phyloP scores from a whole-genome alignment of 2,329 filamentous ascomycete species.

The Cladosporium sp. region DNA sequence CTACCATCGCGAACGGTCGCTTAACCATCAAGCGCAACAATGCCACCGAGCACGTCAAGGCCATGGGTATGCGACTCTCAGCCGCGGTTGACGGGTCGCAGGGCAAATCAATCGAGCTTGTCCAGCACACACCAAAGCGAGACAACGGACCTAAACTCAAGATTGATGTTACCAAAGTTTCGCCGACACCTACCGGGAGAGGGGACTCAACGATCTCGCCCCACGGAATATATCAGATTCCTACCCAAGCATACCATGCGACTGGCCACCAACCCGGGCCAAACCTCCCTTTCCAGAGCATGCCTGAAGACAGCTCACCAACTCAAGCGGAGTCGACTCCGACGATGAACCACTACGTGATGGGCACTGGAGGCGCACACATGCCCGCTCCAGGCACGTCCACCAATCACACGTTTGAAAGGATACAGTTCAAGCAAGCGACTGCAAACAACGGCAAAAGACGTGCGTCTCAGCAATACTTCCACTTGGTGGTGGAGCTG shows the following conservation, averaged over 20 bases:
- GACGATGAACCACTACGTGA: constrained; percentile 19
- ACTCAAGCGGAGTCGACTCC: constrained; percentile 13
- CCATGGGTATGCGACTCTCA: constrained; percentile 79
- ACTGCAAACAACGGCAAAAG: constrained; percentile 93
- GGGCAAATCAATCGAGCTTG: constrained; percentile 74
- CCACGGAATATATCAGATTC: constrained; percentile 29
- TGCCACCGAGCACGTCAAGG: constrained; percentile 57
- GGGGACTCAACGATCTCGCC: constrained; percentile 35
- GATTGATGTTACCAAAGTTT: constrained; percentile 65
- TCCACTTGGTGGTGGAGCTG: constrained; percentile 83
- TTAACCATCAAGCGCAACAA: constrained; percentile 53
- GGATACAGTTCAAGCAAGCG: constrained; percentile 91
- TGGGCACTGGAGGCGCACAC: constrained; percentile 18
- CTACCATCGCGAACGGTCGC: constrained; percentile 54
- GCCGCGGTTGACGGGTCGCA: constrained; percentile 74
- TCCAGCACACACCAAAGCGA: constrained; percentile 87
- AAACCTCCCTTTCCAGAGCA: constrained; percentile 40
- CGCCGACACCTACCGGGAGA: constrained; percentile 54
- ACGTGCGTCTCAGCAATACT: constrained; percentile 86
- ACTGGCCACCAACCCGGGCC: constrained; percentile 34
- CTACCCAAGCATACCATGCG: constrained; percentile 37
- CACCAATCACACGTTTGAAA: constrained; percentile 68
- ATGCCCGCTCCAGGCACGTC: constrained; percentile 25
- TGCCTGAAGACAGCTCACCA: constrained; percentile 18
- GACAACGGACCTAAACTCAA: constrained; percentile 80